Evolutionary conservation across 2,329 filamentous ascomycete genomes (phyloP).

Genomic region (Sarocladium oryzae): DNA sequence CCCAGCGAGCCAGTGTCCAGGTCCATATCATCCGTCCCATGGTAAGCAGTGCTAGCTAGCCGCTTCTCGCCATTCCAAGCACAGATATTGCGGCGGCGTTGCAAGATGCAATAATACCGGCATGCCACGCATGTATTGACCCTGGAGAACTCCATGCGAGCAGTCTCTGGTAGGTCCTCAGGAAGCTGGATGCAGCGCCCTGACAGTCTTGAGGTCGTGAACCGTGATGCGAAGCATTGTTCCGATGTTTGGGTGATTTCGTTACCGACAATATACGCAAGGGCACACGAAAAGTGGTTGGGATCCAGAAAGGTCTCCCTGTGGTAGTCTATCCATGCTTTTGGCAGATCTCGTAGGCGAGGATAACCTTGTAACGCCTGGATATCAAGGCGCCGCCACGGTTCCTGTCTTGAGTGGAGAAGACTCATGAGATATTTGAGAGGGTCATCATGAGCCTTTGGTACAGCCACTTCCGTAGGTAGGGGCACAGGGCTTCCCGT

Average conservation of each 20-base stretch:
- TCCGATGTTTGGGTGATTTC: constrained; percentile 16
- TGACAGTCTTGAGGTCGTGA: constrained; percentile 17
- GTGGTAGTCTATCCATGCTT: constrained; percentile 20
- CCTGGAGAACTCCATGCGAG: constrained; percentile 17
- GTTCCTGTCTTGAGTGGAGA: not conserved
- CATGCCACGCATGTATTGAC: constrained; percentile 23
- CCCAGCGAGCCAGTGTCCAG: not conserved
- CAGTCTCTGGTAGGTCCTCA: constrained; percentile 11
- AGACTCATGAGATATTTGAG: not conserved
- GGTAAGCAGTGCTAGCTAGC: not conserved
- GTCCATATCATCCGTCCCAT: not conserved
- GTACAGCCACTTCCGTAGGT: not conserved
- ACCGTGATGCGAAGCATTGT: constrained; percentile 12
- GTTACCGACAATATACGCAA: constrained; percentile 26
- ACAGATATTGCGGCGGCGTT: constrained; percentile 20
- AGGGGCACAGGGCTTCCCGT: not conserved
- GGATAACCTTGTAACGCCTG: constrained; percentile 15
- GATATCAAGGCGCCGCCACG: constrained; percentile 17
- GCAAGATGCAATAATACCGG: constrained; percentile 21
- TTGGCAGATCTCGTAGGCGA: constrained; percentile 20
- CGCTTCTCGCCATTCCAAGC: not conserved
- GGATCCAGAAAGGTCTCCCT: constrained; percentile 14
- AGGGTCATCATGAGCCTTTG: not conserved
- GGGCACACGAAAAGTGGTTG: constrained; percentile 20
- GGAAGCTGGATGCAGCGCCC: constrained; percentile 22